phyloP scores from a whole-genome alignment of 352 stramenopile species.

The Pythium apleroticum region DNA sequence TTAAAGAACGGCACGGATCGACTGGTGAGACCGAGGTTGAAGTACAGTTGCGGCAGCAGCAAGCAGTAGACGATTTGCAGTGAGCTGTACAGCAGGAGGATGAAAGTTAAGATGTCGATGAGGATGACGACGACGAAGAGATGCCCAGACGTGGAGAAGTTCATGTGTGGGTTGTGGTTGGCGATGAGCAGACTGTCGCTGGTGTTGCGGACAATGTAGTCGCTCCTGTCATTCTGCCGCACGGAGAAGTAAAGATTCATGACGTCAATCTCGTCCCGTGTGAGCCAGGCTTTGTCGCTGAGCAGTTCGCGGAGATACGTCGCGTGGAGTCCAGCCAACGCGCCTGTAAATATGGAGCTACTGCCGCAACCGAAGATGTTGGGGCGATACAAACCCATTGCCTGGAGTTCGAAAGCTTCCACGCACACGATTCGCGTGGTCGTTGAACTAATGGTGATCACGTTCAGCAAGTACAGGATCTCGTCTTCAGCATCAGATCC shows the following conservation, averaged over 20 bases:
- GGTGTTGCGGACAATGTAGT: not conserved
- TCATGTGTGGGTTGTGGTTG: slow-evolving; percentile 6
- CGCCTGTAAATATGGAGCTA: not conserved
- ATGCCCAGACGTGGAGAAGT: slow-evolving; percentile 16
- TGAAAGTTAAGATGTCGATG: slow-evolving; percentile 2
- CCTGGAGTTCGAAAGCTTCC: slow-evolving; percentile 1
- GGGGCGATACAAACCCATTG: not conserved
- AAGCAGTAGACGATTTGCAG: not conserved
- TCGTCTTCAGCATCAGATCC: slow-evolving; percentile 10
- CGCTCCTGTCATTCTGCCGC: slow-evolving; percentile 21
- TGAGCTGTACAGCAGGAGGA: not conserved
- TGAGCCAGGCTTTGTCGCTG: slow-evolving; percentile 19
- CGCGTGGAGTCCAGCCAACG: slow-evolving; percentile 15
- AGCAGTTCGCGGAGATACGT: slow-evolving; percentile 6
- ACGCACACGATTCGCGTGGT: slow-evolving; percentile 13
- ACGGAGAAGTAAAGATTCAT: slow-evolving; percentile 11
- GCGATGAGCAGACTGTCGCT: not conserved
- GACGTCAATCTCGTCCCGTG: slow-evolving; percentile 15
- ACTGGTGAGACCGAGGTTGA: slow-evolving; percentile 2
- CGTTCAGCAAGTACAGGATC: slow-evolving; percentile 8
- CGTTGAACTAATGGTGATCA: slow-evolving; percentile 8
- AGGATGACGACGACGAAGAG: slow-evolving; percentile 17
- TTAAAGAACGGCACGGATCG: not conserved
- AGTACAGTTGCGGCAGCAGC: slow-evolving; percentile 13
- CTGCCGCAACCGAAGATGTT: slow-evolving; percentile 23